Evolutionary conservation across 2,329 filamentous ascomycete genomes (phyloP), one percentile per base, ranked within the genome.

Genomic region (Daldinia sp.): DNA sequence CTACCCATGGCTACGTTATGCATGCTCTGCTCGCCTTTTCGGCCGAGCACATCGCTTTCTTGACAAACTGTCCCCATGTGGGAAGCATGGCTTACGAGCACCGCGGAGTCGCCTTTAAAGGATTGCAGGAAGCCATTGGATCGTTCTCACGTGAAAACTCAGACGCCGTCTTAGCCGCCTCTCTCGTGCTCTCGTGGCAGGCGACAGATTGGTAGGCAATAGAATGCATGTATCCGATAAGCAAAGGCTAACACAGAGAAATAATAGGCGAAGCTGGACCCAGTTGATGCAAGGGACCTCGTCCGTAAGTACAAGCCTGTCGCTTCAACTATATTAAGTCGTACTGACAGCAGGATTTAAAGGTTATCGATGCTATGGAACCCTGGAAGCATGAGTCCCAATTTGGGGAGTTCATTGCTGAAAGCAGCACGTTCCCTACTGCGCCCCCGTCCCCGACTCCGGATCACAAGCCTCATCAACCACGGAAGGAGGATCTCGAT

Each of bases 171-270:
- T 87, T 99, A 61, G 95, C 94, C 28, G 93, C 94, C 35, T 98
- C 95, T 28, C 89, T 98, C 50, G 88, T 98, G 54, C 87, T 99
- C 56, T 97, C 94, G 41, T 98, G 96, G 94, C 95, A 98, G 83
- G 93, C 93, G 63, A 96, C 91, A 67, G 95, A 98, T 83, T 98
- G 94, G 95, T 97, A 87, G 85, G 90, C 77, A 78, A 79, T 83
- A 77, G 44, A 73, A 74, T 78, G 75, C 74, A 73, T 63, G 73
- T 70, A 74, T 50, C 76, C 75, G 75, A 66, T 62, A 61, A 69
- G 74, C 65, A 42, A 73, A 77, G 62, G 75, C 82, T 85, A 76
- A 85, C 72, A 65, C 30, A 20, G 65, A 37, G 20, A 41, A 67
- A 44, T 75, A 69, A 74, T 78, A 97, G 94, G 92, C 91, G 91